These are phyloP conservation scores for Omphalotus guepiniiformis DNA, from an alignment of 768 basidiomycete genomes.

Conservation along the genomic window DNA sequence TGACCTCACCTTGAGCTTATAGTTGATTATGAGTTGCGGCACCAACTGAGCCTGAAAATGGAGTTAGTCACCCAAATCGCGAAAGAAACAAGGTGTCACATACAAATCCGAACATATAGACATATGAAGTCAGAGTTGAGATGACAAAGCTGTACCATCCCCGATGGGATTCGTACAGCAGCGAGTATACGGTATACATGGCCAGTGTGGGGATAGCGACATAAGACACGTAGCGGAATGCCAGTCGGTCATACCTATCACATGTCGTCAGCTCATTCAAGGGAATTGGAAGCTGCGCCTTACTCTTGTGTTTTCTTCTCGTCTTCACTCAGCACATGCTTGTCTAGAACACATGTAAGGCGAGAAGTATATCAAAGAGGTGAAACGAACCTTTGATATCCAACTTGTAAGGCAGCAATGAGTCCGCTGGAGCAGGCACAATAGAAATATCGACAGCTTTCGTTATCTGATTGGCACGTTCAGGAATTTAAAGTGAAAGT, in stretches of 20 bases:
- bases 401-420: conserved; percentile 72
- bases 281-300: conserved; percentile 18
- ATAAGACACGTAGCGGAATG: conserved; percentile 93
- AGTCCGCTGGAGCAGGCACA: conserved; percentile 55
- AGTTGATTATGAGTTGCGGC: conserved; percentile 92
- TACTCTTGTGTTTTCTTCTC: conserved; percentile 98
- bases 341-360: conserved; percentile 49
- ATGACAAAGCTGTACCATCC: conserved; percentile 98
- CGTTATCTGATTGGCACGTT: conserved; percentile 55
- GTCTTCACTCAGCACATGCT: conserved; percentile 93
- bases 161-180: conserved; percentile 78
- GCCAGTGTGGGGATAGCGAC: conserved; percentile 79
- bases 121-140: conserved; percentile 87
- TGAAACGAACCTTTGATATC: conserved; percentile 66
- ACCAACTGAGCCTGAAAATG: conserved; percentile 69
- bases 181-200: conserved; percentile 74
- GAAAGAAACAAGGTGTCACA: conserved; percentile 31
- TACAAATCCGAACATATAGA: conserved; percentile 98
- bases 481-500: conserved; percentile 14
- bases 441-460: conserved; percentile 88
- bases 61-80: conserved; percentile 12
- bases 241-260: conserved; percentile 79
- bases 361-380: conserved; percentile 11
- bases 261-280: background rate
- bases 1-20: conserved; percentile 79